Evolutionary conservation across 2,329 filamentous ascomycete genomes (phyloP), one percentile per base, ranked within the genome.

Genomic region (Clonostachys byssicola): DNA sequence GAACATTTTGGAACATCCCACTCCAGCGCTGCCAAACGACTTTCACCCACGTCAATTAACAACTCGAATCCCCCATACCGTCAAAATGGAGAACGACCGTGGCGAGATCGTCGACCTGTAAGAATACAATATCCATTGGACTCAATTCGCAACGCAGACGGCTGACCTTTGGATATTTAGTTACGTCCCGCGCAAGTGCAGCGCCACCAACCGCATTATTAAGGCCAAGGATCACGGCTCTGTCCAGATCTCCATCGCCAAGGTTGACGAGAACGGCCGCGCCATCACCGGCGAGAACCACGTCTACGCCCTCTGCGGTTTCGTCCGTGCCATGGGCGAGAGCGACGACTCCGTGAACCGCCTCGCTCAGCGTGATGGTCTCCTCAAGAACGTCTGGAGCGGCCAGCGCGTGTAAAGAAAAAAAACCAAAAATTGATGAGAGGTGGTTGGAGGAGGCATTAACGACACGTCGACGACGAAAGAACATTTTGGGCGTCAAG

Each of bases 161-260:
- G 36, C 36, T n/a, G 14, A 39, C 14, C 36, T 20, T 10, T 34
- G 39, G 39, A 36, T 47, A 39, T 57, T 55, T 70, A 95, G 90
- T 74, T 95, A 95, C 86, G 89, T 96, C 82, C 91, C 91, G 73
- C 90, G 92, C 83, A 97, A 96, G 83, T 97, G 92, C 89, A 90
- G 84, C 75, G 92, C 92, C 65, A 96, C 92, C 75, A 95, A 95
- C 89, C 90, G 94, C 79, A 96, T 97, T 83, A 97, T 99, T 86
- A 96, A 96, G 83, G 91, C 94, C 81, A 96, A 97, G 82, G 94
- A 99, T 80, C 94, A 99, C 84, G 92, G 90, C 65, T 95, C 89
- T 55, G 94, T 97, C 64, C 94, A 99, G 78, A 90, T 99, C 75
- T 89, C 87, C 64, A 81, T 99, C 71, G 92, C 87, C 75, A 97